Evolutionary conservation across 345 rosid species (phyloP).

Genomic region (Ricinus communis): DNA sequence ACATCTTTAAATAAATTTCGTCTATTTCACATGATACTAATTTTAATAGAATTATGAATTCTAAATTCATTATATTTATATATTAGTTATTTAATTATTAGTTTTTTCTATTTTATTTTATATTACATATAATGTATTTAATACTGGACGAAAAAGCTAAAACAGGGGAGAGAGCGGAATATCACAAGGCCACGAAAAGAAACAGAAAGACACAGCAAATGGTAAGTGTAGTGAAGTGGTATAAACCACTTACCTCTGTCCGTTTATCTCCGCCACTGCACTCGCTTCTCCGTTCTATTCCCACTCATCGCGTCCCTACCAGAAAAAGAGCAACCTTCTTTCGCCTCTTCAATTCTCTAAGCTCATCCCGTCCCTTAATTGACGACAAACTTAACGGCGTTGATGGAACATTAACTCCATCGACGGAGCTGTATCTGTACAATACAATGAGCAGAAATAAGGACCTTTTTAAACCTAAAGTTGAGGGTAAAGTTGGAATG

Average conservation of each 20-base stretch:
- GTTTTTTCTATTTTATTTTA: too few relatives aligned
- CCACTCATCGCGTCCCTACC: background rate
- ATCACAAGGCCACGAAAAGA: too few relatives aligned
- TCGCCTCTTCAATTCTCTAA: constrained; percentile 40
- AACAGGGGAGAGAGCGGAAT: background rate
- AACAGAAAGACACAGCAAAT: constrained; percentile 21
- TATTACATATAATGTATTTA: too few relatives aligned
- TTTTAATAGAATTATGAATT: too few relatives aligned
- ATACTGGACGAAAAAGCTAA: too few relatives aligned
- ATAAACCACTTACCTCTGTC: constrained; percentile 40
- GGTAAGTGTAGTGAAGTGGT: constrained; percentile 55
- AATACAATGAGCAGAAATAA: constrained; percentile 83
- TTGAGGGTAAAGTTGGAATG: constrained; percentile 88
- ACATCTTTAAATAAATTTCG: too few relatives aligned
- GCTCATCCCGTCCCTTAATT: constrained; percentile 33
- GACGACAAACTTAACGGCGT: constrained; percentile 17
- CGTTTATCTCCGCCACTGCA: constrained; percentile 37
- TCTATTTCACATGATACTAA: too few relatives aligned
- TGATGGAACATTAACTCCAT: background rate
- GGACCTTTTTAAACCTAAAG: constrained; percentile 69
- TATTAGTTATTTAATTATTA: too few relatives aligned
- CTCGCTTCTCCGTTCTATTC: constrained; percentile 30
- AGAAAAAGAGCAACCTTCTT: constrained; percentile 25
- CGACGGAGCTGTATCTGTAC: constrained; percentile 64
- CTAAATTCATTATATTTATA: too few relatives aligned